These are phyloP conservation scores for Trichoderma sp. DNA, from an alignment of 2,329 filamentous ascomycete species.

Conservation along the genomic window DNA sequence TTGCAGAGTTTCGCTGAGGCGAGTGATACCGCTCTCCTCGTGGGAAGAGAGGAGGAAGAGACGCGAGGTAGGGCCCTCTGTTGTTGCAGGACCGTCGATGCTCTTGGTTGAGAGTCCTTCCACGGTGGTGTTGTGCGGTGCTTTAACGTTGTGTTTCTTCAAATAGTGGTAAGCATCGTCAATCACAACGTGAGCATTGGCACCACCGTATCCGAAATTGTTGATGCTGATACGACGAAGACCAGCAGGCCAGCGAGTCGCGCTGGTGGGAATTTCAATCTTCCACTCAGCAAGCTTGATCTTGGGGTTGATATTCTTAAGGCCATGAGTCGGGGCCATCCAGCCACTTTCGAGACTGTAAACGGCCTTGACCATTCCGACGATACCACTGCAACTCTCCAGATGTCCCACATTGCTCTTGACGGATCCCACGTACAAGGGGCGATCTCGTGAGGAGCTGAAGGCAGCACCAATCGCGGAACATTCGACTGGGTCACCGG, in stretches of 20 bases:
- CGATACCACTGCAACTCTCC: constrained; percentile 34
- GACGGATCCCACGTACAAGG: constrained; percentile 24
- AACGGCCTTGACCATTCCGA: constrained; percentile 35
- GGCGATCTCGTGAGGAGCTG: not conserved
- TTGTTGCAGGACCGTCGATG: not conserved
- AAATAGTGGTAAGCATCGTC: constrained; percentile 36
- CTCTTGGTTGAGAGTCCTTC: not conserved
- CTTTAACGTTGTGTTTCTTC: not conserved
- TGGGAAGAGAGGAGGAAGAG: not conserved
- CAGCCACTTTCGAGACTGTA: constrained; percentile 33
- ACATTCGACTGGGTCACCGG: constrained; percentile 49
- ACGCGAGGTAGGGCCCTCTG: not conserved
- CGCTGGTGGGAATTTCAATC: not conserved
- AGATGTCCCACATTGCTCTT: constrained; percentile 38
- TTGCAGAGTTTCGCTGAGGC: not conserved
- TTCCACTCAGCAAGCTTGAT: constrained; percentile 1
- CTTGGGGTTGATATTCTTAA: constrained; percentile 16
- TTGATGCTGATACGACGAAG: constrained; percentile 50
- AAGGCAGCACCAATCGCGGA: constrained; percentile 8
- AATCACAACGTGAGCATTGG: constrained; percentile 50
- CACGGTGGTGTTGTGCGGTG: not conserved
- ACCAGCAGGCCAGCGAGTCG: constrained; percentile 32
- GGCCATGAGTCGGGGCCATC: not conserved
- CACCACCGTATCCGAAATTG: constrained; percentile 54
- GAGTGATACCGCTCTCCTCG: not conserved